Base-by-base conservation (phyloP, 495 filamentous ascomycete genomes). In the Tetracladium setigerum region DNA sequence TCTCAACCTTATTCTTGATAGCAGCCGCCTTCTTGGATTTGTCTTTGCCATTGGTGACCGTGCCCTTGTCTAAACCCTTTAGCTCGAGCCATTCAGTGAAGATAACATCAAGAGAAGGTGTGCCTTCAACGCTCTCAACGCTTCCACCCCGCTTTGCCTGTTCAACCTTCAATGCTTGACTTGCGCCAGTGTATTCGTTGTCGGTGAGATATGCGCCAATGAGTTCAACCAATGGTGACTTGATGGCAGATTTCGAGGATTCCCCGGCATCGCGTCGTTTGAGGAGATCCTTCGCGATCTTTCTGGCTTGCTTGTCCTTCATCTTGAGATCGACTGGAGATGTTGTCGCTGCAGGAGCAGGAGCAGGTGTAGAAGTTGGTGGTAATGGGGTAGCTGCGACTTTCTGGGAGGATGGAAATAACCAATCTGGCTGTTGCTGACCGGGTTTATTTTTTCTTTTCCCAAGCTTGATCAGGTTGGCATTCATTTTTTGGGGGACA, bases 141-240 rank as follows among this genome's bases (percentile, higher is more conserved):
- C 58, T 65, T 22, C 42, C 54, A 15, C 65, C 57, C 55, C 66
- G 72, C 57, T 62, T 67, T 38, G 57, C 59, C 30, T 72, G 66
- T 50, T 87, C 79, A 51, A 82, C 76, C 16, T 63, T 61, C 52
- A 87, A 81, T 2, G 78, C 68, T 48, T 69, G 62, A 47, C 73
- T 76, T 22, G 85, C 74, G 34, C 66, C 66, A 15, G 70, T 57
- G 53, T 84, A 86, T 27, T 79, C 77, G 60, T 82, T 74, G 34
- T 82, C 76, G 51, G 73, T 68, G 27, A 89, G 70, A 64, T 87
- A 88, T 12, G 68, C 65, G 27, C 77, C 74, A 52, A 89, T 72
- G n/a, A 86, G 68, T 34, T 78, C 73, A 50, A 87, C 58, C 13
- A 89, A 64, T 57, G 80, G 73, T 15, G 72, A 52, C 9, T 82